Base-by-base conservation (phyloP, 352 stramenopile species). In the Phytopythium montanum region DNA sequence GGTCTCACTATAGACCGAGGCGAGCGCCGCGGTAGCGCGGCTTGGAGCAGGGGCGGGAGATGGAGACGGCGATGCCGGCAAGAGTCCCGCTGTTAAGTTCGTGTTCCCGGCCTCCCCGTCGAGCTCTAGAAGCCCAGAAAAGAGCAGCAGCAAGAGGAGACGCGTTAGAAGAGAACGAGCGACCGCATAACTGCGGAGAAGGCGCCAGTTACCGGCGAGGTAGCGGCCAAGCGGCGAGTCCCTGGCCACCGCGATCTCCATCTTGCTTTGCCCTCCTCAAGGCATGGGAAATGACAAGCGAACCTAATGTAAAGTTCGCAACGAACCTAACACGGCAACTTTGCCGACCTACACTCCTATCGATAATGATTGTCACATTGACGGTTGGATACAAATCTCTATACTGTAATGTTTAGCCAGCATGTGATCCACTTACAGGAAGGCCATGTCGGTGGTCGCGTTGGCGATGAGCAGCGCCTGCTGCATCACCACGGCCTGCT, bases 201-300 rank as follows among this genome's bases (percentile, higher is more conserved):
- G 25, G 23, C 33, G 6, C 2, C 29, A 18, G 51, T 28, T 29
- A 87, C 80, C 69, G 13, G 80, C 70, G 28, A 90, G 60, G 45
- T 90, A 90, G 49, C 72, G 80, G 29, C 72, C 77, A n/a, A 90
- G 67, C 16, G 75, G 75, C 41, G 80, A 88, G 42, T 57, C 64
- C 25, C 64, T 56, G 7, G 64, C 51, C 44, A 88, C 60, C 0
- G 61, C 60, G 25, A 90, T 69, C 61, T 87, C 69, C 80, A 90
- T 87, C 19, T 55, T 50, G 44, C 41, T n/a, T n/a, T n/a, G n/a
- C n/a, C n/a, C n/a, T n/a, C n/a, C n/a, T 14, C 5, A 26, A 31
- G 26, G 39, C 3, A 1, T n/a, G 39, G 18, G 12, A 18, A 18
- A 2, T 56, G 31, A 56, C 31, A 18, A 46, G 5, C 33, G n/a